phyloP scores from a whole-genome alignment of 768 basidiomycete genomes.

The Lentinula detonsa region DNA sequence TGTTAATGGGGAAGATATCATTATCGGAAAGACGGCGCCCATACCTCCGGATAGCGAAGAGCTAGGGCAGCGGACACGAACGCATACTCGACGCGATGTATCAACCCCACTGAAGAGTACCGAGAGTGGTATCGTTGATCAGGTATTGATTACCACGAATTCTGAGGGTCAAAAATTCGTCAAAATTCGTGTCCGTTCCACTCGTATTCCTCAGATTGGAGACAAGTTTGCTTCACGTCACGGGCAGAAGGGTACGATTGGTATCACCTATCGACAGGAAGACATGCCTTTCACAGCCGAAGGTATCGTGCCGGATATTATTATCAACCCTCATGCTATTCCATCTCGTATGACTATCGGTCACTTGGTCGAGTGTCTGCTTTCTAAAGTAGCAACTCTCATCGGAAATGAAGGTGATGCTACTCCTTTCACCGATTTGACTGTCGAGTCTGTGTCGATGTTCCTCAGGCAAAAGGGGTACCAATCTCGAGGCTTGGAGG shows the following conservation, averaged over 20 bases:
- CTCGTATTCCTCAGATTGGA: constrained; percentile 94
- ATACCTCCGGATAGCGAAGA: constrained; percentile 96
- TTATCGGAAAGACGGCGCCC: constrained; percentile 98
- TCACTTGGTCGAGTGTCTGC: constrained; percentile 95
- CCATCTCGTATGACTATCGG: constrained; percentile 99
- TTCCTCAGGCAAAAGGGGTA: constrained; percentile 87
- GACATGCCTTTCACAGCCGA: constrained; percentile 99
- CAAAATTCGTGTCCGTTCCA: constrained; percentile 93
- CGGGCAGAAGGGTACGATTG: constrained; percentile 99
- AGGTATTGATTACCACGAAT: constrained; percentile 95
- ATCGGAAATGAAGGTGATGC: constrained; percentile 98
- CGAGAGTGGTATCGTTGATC: constrained; percentile 96
- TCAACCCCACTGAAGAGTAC: constrained; percentile 98
- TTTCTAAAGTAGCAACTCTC: constrained; percentile 94
- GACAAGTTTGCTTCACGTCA: constrained; percentile 99
- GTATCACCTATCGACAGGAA: constrained; percentile 98
- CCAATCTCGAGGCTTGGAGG: constrained; percentile 93
- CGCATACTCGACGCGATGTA: constrained; percentile 91
- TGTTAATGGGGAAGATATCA: constrained; percentile 95
- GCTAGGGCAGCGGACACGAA: constrained; percentile 90
- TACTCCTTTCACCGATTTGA: constrained; percentile 97
- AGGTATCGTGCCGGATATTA: constrained; percentile 93
- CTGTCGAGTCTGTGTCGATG: constrained; percentile 95
- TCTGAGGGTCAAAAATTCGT: constrained; percentile 96
- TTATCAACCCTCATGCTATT: constrained; percentile 99